These are phyloP conservation scores for Blastobotrys parvus DNA, from an alignment of 805 yeast genomes.

Conservation along the genomic window DNA sequence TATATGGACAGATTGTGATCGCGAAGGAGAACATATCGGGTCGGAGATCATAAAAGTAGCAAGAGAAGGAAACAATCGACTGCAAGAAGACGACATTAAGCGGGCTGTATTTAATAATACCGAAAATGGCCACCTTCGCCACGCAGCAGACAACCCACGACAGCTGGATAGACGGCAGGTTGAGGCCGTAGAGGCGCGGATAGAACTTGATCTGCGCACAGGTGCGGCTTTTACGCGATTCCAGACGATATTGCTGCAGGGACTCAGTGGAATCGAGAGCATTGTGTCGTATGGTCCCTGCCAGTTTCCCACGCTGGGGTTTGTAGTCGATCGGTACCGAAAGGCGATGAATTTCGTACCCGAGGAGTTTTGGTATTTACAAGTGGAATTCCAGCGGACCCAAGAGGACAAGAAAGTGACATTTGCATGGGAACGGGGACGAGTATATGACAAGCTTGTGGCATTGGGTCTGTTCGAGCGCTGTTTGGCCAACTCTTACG, in stretches of 20 bases:
- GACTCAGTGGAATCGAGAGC: constrained; percentile 18
- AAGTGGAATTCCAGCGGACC: constrained; percentile 34
- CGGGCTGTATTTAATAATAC: constrained; percentile 85
- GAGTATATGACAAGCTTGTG: constrained; percentile 63
- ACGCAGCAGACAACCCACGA: constrained; percentile 66
- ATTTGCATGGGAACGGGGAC: constrained; percentile 66
- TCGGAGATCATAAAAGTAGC: constrained; percentile 75
- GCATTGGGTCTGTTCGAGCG: constrained; percentile 59
- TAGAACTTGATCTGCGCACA: constrained; percentile 79
- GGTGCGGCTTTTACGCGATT: constrained; percentile 86
- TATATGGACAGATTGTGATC: constrained; percentile 98
- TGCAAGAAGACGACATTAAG: constrained; percentile 35
- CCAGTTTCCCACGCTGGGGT: constrained; percentile 95
- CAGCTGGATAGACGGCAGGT: constrained; percentile 59
- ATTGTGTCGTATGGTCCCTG: constrained; percentile 82
- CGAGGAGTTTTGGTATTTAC: constrained; percentile 75
- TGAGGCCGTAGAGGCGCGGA: constrained; percentile 77
- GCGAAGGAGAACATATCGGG: constrained; percentile 94
- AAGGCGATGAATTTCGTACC: constrained; percentile 62
- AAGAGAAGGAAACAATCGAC: constrained; percentile 38
- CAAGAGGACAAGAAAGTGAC: constrained; percentile 22
- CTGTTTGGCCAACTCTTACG: constrained; percentile 38
- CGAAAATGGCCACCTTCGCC: constrained; percentile 60
- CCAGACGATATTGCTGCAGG: constrained; percentile 41
- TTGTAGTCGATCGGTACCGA: constrained; percentile 84